These are phyloP conservation scores for Annulohypoxylon truncatum DNA, from an alignment of 2,329 filamentous ascomycete genomes.

Conservation along the genomic window DNA sequence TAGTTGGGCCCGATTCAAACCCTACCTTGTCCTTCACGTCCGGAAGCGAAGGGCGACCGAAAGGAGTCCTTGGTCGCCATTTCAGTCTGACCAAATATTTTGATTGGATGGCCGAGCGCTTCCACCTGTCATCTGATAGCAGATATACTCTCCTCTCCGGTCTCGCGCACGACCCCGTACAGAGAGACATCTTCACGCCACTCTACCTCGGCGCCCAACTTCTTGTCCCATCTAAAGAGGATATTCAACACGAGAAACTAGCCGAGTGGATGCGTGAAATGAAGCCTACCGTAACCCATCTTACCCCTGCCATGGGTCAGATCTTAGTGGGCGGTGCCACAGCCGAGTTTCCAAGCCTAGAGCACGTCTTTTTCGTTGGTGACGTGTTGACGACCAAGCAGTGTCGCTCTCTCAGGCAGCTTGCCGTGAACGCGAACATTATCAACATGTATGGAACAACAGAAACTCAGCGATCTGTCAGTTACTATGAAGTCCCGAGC, in stretches of 20 bases:
- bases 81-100: constrained; percentile 89
- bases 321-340: constrained; percentile 88
- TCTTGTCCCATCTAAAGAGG: constrained; percentile 81
- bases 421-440: constrained; percentile 80
- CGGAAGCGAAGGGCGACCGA: constrained; percentile 82
- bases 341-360: constrained; percentile 80
- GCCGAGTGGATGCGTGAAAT: constrained; percentile 88
- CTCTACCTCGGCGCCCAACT: constrained; percentile 86
- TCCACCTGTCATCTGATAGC: constrained; percentile 77
- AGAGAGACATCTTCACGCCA: constrained; percentile 87
- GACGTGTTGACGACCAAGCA: constrained; percentile 89
- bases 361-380: constrained; percentile 89
- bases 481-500: constrained; percentile 76
- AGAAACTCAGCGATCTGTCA: constrained; percentile 76
- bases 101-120: constrained; percentile 90
- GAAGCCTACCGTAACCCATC: constrained; percentile 81
- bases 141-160: constrained; percentile 86
- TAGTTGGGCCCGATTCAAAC: constrained; percentile 87
- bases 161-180: constrained; percentile 81
- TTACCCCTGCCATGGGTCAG: constrained; percentile 97
- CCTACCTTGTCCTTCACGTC: constrained; percentile 81
- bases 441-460: constrained; percentile 92
- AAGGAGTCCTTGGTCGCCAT: constrained; percentile 89
- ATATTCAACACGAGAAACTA: constrained; percentile 86
- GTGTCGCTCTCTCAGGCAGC: constrained; percentile 77